Conservation (phyloP, 345 rosid genomes). For the Lenwebbia sp. region DNA sequence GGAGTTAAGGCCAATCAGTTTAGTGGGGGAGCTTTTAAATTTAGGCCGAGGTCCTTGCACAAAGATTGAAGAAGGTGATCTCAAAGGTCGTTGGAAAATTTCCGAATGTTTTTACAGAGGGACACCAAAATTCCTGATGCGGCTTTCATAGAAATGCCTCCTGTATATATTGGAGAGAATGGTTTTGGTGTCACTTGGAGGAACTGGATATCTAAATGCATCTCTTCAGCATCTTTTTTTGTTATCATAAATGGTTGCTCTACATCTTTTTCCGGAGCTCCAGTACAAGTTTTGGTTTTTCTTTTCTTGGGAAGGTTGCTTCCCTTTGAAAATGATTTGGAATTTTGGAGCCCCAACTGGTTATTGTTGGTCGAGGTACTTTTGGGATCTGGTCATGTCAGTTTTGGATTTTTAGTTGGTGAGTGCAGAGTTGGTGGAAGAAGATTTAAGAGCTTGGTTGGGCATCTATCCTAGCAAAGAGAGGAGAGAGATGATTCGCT, state of each 20-base stretch:
- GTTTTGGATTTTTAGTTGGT: too few species aligned
- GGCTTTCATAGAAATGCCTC: not conserved
- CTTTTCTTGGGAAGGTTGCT: not conserved
- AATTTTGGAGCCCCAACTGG: not conserved
- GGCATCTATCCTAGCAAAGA: not conserved
- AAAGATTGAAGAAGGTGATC: not conserved
- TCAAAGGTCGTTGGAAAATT: not conserved
- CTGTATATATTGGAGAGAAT: not conserved
- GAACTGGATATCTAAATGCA: not conserved
- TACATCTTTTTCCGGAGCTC: not conserved
- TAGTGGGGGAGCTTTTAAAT: not conserved
- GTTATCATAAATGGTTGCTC: not conserved
- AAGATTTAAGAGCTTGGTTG: not conserved
- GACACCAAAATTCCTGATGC: not conserved
- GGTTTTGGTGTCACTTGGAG: not conserved
- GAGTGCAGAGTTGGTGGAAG: too few species aligned
- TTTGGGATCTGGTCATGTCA: not conserved
- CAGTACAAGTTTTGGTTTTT: not conserved
- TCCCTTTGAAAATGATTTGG: not conserved
- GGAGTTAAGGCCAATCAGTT: not conserved
- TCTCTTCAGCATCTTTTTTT: not conserved
- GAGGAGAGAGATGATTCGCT: not conserved
- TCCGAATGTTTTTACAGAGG: not conserved
- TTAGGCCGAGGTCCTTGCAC: not conserved
- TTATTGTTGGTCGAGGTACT: not conserved